A percentile compares a stretch with the other conserved stretches of the same genome.
Evolutionary conservation across 2,329 filamentous ascomycete genomes (phyloP).

Genomic region (Exophiala aquamarina): DNA sequence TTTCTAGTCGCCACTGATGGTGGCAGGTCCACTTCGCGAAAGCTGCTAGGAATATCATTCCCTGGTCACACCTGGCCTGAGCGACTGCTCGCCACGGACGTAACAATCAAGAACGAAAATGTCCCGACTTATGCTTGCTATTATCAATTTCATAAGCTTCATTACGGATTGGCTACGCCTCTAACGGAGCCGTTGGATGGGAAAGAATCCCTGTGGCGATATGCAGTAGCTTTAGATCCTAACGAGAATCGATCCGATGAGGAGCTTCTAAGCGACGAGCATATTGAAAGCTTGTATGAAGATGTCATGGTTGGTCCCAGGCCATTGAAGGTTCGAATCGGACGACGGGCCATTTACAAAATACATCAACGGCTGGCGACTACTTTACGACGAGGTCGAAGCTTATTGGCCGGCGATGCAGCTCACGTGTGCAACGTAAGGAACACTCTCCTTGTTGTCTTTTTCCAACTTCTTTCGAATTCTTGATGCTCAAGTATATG

Average conservation of each 20-base stretch:
- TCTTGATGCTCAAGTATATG: not conserved
- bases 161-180: slow-evolving; percentile 13
- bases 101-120: slow-evolving; percentile 6
- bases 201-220: slow-evolving; percentile 14
- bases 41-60: slow-evolving; percentile 13
- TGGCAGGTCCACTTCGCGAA: slow-evolving; percentile 7
- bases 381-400: slow-evolving; percentile 10
- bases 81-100: slow-evolving; percentile 14
- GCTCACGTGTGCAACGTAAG: slow-evolving; percentile 44
- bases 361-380: slow-evolving; percentile 17
- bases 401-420: slow-evolving; percentile 58
- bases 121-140: slow-evolving; percentile 2
- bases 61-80: slow-evolving; percentile 19
- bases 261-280: slow-evolving; percentile 11
- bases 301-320: slow-evolving; percentile 7
- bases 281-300: slow-evolving; percentile 12
- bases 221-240: slow-evolving; percentile 10
- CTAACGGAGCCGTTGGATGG: slow-evolving; percentile 11
- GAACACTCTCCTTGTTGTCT: not conserved
- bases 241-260: slow-evolving; percentile 6
- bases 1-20: slow-evolving; percentile 15
- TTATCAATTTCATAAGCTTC: slow-evolving; percentile 7
- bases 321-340: slow-evolving; percentile 14
- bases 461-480: not conserved
- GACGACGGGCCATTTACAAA: slow-evolving; percentile 7